These are phyloP conservation scores for Didymella exigua DNA, from an alignment of 2,329 filamentous ascomycete species.

Conservation along the genomic window DNA sequence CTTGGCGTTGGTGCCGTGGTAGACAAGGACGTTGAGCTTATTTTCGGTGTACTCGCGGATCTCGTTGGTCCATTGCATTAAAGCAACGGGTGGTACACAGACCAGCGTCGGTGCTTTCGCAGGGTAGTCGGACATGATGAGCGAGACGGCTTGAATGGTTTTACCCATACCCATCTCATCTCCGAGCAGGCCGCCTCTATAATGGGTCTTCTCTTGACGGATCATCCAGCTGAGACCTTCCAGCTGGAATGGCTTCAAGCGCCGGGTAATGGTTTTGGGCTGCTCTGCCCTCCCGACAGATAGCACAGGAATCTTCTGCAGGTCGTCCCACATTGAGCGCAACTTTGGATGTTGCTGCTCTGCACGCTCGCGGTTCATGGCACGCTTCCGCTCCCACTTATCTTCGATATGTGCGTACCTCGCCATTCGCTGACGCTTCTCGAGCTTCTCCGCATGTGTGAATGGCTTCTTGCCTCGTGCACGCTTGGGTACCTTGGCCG, in stretches of 20 bases:
- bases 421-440: conserved; percentile 25
- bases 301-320: conserved; percentile 72
- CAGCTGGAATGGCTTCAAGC: conserved; percentile 90
- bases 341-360: conserved; percentile 79
- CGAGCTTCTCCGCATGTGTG: conserved; percentile 28
- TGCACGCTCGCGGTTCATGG: conserved; percentile 65
- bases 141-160: conserved; percentile 95
- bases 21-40: conserved; percentile 86
- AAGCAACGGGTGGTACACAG: conserved; percentile 86
- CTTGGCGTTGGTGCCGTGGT: conserved; percentile 84
- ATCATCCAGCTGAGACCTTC: conserved; percentile 95
- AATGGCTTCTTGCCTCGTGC: conserved; percentile 36
- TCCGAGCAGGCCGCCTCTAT: conserved; percentile 87
- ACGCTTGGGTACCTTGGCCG: conserved; percentile 16
- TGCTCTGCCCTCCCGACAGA: conserved; percentile 69
- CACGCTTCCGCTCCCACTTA: conserved; percentile 56
- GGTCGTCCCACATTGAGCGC: conserved; percentile 80
- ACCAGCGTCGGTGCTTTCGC: conserved; percentile 82
- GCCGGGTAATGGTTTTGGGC: conserved; percentile 77
- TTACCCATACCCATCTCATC: conserved; percentile 99
- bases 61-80: conserved; percentile 85
- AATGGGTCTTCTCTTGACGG: conserved; percentile 82
- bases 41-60: conserved; percentile 76
- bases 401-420: conserved; percentile 45
- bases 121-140: conserved; percentile 97